Evolutionary conservation across 352 stramenopile species (phyloP).

Genomic region (Achlya hypogyna): DNA sequence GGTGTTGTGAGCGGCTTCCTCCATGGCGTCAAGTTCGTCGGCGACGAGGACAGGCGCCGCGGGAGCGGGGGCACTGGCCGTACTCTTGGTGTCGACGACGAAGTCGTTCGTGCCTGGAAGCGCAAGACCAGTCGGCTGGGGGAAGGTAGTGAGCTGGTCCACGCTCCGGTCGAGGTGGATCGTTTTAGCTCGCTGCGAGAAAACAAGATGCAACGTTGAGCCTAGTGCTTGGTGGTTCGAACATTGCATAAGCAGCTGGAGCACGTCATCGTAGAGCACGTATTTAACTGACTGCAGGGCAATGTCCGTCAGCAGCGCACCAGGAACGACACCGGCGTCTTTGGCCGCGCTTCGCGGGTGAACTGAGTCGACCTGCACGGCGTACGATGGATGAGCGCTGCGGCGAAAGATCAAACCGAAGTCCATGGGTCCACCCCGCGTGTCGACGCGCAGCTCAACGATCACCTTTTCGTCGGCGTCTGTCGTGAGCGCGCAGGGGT

Average conservation of each 20-base stretch:
- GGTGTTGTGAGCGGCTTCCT: neutral
- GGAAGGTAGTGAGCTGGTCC: conserved; percentile 62
- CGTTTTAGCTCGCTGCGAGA: conserved; percentile 52
- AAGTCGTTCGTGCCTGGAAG: conserved; percentile 57
- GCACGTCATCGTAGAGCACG: conserved; percentile 41
- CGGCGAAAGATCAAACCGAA: conserved; percentile 12
- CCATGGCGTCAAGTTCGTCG: neutral
- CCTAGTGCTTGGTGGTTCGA: neutral
- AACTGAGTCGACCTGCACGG: conserved; percentile 47
- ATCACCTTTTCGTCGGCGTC: neutral
- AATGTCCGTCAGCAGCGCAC: conserved; percentile 46
- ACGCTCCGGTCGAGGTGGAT: conserved; percentile 59
- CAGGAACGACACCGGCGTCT: conserved; percentile 35
- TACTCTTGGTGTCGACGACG: neutral
- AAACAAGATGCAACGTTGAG: conserved; percentile 41
- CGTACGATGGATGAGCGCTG: neutral
- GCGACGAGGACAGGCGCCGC: neutral
- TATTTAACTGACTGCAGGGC: conserved; percentile 45
- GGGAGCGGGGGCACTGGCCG: conserved; percentile 23
- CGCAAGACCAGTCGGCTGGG: conserved; percentile 52
- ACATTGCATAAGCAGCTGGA: conserved; percentile 28
- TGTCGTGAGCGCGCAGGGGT: neutral
- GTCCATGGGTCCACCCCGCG: neutral
- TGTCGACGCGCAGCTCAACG: neutral
- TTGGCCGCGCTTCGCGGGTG: conserved; percentile 40